Base-by-base conservation (phyloP, 2,329 filamentous ascomycete genomes). In the Neonectria sp. region DNA sequence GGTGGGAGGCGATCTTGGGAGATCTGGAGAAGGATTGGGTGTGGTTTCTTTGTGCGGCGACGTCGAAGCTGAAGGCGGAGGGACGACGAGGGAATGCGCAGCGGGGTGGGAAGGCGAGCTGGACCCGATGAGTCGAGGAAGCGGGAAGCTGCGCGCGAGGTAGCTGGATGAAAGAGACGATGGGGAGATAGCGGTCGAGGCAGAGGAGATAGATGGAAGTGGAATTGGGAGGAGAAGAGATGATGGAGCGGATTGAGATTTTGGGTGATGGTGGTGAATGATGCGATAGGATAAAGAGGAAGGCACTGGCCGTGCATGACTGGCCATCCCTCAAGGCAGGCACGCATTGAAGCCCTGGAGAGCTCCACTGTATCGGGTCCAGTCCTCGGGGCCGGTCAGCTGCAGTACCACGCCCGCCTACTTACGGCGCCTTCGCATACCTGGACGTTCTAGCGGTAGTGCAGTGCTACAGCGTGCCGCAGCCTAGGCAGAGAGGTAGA, bases 1-100 rank as follows among this genome's bases (percentile, higher is more conserved):
- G 58, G 33, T 51, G 65, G 64, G 48, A 58, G 60, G 33, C 37
- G 27, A 48, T 45, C 17, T 45, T 35, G 55, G 37, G 43, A 53
- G 57, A 45, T 24, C 53, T 48, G 6, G 29, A 33, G 8, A 25
- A 33, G 24, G 40, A 45, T 35, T 3, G 53, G 29, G 25, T 6
- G n/a, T 11, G 21, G 4, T 33, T 35, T 53, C 29, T 53, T 35
- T 53, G n/a, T 35, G 51, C 25, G n/a, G 51, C 31, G 51, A 53
- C 31, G 29, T 35, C 12, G 51, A 37, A 17, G 51, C 31, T 35
- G 51, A 13, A 52, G 6, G 29, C n/a, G 31, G 51, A 35, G 37
- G 25, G 51, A 35, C 49, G 49, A 52, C 5, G 51, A 12, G 51
- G 51, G 12, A 21, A n/a, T 21, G 40, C 29, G 11, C n/a, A 24